Evolutionary conservation across 164 flowering plant species (phyloP).

Genomic region (Umbilicus rupestris): DNA sequence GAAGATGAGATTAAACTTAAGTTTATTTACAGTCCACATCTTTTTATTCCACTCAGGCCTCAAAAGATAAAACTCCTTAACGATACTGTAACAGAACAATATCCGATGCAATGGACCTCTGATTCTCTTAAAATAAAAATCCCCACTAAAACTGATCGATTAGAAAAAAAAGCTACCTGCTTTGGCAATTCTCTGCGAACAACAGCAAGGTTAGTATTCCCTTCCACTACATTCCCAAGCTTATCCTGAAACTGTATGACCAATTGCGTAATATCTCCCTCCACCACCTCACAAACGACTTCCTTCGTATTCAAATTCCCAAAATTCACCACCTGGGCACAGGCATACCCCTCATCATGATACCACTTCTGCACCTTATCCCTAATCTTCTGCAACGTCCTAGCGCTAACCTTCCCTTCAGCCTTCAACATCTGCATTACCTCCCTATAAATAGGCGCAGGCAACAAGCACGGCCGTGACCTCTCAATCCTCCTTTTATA

Average conservation of each 20-base stretch:
- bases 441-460: slow-evolving; percentile 43
- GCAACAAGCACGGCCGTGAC: slow-evolving; percentile 76
- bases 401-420: slow-evolving; percentile 69
- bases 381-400: slow-evolving; percentile 79
- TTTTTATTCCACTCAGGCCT: not conserved
- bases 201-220: slow-evolving; percentile 64
- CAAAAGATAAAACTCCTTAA: not conserved
- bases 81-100: not conserved
- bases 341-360: slow-evolving; percentile 90
- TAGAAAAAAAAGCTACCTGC: slow-evolving; percentile 33
- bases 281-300: slow-evolving; percentile 98
- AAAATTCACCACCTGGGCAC: slow-evolving; percentile 95
- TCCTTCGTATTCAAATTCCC: slow-evolving; percentile 93
- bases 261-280: slow-evolving; percentile 66
- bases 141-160: too few relatives aligned
- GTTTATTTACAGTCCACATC: too few relatives aligned
- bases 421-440: slow-evolving; percentile 55
- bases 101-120: not conserved
- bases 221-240: slow-evolving; percentile 88
- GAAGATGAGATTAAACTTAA: not conserved
- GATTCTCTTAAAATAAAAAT: too few relatives aligned
- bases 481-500: slow-evolving; percentile 69
- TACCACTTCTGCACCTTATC: slow-evolving; percentile 97
- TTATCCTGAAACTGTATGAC: slow-evolving; percentile 84
- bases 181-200: slow-evolving; percentile 72